Percentiles rank a stretch among this genome's conserved stretches.
Conservation (phyloP, 148 eudicot genomes). For the Agrostemma githago region DNA sequence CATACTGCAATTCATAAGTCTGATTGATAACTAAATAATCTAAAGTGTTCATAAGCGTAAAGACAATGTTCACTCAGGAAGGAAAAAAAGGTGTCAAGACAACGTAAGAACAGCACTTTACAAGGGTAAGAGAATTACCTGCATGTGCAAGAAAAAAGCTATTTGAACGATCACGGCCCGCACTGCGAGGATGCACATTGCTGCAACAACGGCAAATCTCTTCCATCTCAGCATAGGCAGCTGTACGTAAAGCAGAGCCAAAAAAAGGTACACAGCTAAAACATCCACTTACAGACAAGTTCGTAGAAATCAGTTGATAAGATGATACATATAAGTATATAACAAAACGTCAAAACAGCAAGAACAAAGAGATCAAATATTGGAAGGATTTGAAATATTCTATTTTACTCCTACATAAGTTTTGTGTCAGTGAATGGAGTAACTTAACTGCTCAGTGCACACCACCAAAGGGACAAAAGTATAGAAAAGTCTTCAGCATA, state of each 20-base stretch:
- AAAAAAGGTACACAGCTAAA: conserved; percentile 19
- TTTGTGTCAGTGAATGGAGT: background rate
- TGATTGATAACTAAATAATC: background rate
- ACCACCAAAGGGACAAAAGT: background rate
- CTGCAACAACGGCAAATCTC: conserved; percentile 89
- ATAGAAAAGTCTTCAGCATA: background rate
- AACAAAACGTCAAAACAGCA: background rate
- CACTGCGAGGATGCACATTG: conserved; percentile 94
- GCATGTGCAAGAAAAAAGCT: conserved; percentile 89
- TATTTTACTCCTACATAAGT: background rate
- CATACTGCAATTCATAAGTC: background rate
- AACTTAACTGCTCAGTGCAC: background rate
- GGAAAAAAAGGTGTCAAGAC: background rate
- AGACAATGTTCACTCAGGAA: too few relatives aligned
- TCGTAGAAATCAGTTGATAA: background rate
- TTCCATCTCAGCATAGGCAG: conserved; percentile 92
- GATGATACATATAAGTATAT: background rate
- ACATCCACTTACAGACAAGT: conserved; percentile 3
- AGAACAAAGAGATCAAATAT: background rate
- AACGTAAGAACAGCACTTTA: background rate
- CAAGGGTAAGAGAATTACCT: conserved; percentile 41
- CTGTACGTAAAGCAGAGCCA: conserved; percentile 35
- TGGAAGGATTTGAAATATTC: background rate
- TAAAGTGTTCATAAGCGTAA: background rate
- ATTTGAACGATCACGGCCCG: conserved; percentile 93